Base-by-base conservation (phyloP, 2,329 filamentous ascomycete species). In the Alternaria alternata region DNA sequence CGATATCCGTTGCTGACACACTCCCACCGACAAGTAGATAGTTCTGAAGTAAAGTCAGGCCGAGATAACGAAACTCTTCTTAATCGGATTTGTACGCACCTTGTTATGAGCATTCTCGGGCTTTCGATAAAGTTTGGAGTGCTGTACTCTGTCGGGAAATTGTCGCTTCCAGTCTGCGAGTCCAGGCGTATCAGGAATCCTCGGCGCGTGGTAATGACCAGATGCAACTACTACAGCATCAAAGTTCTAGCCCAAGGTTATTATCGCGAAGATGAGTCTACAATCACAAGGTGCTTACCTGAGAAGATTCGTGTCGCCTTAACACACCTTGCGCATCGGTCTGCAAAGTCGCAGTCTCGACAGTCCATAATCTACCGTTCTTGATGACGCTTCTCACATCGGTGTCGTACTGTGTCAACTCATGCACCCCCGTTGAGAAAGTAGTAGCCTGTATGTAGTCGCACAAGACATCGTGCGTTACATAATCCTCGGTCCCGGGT, bases 391-490 rank as follows among this genome's bases (percentile, higher is more conserved):
- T 75, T 61, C 85, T 84, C 0, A 91, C 89, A n/a, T 85, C 79
- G 0, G 88, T 90, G 44, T 88, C 79, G 66, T 86, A 89, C 0
- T 78, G 69, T 0, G 86, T 87, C 8, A 81, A 69, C 0, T 79
- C 72, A 3, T 86, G 74, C 0, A 89, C 83, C 0, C 83, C 84
- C 1, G 83, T 81, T 1, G 81, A 75, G 0, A 65, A 63, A 0
- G 88, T 84, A 1, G 88, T 84, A n/a, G 84, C 81, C 60, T 88
- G 85, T 5, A 91, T 84, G 66, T 91, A 91, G 2, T 83, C 77
- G 34, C 84, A 83, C 8, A 91, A 76, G 0, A 84, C 80, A 16
- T 77, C 69, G 59, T 91, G 89, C 2, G 79, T 83, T 5, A 89
- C 85, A 60, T 86, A 86, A 16, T 87, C 85, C 3, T 83, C 83